Percentiles rank a stretch among this genome's conserved stretches.
Evolutionary conservation across 148 eudicot species (phyloP).

Genomic region (Fagopyrum esculentum): DNA sequence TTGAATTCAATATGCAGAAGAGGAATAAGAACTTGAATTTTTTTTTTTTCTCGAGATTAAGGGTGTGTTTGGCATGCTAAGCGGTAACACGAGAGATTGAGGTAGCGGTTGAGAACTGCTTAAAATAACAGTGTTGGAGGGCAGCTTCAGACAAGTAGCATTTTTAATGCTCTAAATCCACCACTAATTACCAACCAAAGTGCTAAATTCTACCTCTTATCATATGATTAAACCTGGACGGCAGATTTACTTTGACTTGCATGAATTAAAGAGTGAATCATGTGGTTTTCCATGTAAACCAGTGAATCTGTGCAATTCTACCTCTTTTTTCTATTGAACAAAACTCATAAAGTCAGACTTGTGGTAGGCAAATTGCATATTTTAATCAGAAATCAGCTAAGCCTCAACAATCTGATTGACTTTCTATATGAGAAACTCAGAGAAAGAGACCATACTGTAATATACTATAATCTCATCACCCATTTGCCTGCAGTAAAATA

Average conservation of each 20-base stretch:
- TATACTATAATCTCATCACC: not conserved
- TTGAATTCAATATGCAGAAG: not conserved
- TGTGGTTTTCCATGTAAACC: not conserved
- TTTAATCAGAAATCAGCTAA: not conserved
- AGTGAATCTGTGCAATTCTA: not conserved
- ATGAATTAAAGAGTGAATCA: not conserved
- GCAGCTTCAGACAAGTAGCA: too few species aligned
- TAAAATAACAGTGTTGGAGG: too few species aligned
- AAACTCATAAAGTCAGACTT: conserved; percentile 7
- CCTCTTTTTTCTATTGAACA: not conserved
- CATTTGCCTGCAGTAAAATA: not conserved
- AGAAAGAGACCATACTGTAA: not conserved
- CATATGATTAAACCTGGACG: not conserved
- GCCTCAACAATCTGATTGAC: not conserved
- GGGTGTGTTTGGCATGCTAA: not conserved
- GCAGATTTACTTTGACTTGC: not conserved
- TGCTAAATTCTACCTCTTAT: too few species aligned
- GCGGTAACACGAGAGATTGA: not conserved
- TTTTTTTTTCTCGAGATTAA: too few species aligned
- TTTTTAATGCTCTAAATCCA: too few species aligned
- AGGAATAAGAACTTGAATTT: not conserved
- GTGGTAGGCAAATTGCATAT: conserved; percentile 1
- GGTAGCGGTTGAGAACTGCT: too few species aligned
- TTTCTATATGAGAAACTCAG: not conserved
- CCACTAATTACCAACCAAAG: too few species aligned